Percentiles rank a stretch among this genome's conserved stretches.
Conservation (phyloP, 257 asterid genomes). For the Gentiana dahurica region DNA sequence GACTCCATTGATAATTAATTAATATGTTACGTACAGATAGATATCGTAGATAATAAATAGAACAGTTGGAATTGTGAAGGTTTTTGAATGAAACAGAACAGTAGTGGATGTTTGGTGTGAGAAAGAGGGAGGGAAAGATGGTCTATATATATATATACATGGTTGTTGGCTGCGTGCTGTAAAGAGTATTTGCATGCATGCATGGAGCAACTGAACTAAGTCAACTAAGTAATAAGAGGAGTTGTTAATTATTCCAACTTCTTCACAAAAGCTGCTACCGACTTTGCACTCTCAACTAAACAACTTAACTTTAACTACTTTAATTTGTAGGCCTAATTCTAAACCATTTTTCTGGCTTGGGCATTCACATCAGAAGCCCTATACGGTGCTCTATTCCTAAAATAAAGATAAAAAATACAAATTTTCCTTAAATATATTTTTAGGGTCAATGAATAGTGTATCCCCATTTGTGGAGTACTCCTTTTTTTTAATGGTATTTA, state of each 20-base stretch:
- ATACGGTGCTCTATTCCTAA: too few relatives aligned
- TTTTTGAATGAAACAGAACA: background rate
- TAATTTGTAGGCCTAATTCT: too few relatives aligned
- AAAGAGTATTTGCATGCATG: background rate
- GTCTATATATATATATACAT: conserved; percentile 14
- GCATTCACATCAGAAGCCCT: too few relatives aligned
- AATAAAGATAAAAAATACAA: too few relatives aligned
- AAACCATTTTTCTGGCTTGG: too few relatives aligned
- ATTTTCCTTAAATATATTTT: too few relatives aligned
- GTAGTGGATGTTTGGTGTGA: conserved; percentile 17
- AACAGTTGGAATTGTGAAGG: background rate
- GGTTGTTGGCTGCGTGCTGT: background rate
- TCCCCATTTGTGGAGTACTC: too few relatives aligned
- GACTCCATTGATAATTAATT: conserved; percentile 29
- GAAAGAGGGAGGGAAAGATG: conserved; percentile 11
- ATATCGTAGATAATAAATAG: background rate
- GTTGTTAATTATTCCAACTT: conserved; percentile 25
- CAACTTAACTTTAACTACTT: too few relatives aligned
- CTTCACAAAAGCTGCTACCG: conserved; percentile 3
- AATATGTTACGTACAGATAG: too few relatives aligned
- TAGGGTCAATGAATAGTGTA: too few relatives aligned
- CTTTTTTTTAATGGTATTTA: too few relatives aligned
- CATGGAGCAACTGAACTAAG: conserved; percentile 12
- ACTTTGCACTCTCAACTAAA: too few relatives aligned
- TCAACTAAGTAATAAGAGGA: conserved; percentile 41